These are phyloP conservation scores for Stephanodiscus minutulus DNA, from an alignment of 108 stramenopile species.

Conservation along the genomic window DNA sequence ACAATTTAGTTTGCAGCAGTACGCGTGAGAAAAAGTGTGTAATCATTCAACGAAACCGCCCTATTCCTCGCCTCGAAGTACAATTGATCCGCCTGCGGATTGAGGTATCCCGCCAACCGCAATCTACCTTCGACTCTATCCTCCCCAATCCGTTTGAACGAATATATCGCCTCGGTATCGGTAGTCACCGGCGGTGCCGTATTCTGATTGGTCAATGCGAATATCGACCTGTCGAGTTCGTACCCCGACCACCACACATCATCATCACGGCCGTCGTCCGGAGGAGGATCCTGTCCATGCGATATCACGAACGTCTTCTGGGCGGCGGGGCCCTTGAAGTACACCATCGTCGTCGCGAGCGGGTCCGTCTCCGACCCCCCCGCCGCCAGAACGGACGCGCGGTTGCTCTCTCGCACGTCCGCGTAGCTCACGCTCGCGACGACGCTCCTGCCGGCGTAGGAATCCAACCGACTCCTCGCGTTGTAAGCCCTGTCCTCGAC, in stretches of 20 bases:
- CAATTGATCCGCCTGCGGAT: slow-evolving; percentile 72
- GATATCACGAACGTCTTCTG: slow-evolving; percentile 78
- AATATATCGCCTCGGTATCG: slow-evolving; percentile 75
- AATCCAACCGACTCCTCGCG: slow-evolving; percentile 59
- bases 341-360: slow-evolving; percentile 69
- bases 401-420: slow-evolving; percentile 73
- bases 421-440: slow-evolving; percentile 82
- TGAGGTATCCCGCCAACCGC: slow-evolving; percentile 74
- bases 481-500: slow-evolving; percentile 81
- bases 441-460: slow-evolving; percentile 72
- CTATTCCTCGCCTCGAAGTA: slow-evolving; percentile 80
- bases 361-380: slow-evolving; percentile 76
- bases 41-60: slow-evolving; percentile 80
- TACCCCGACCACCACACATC: slow-evolving; percentile 67
- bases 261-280: slow-evolving; percentile 22
- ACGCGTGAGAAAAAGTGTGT: slow-evolving; percentile 54
- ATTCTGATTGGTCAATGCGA: slow-evolving; percentile 83
- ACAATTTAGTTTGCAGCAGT: neutral
- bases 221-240: slow-evolving; percentile 77
- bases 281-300: slow-evolving; percentile 55
- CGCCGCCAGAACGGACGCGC: slow-evolving; percentile 58
- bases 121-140: slow-evolving; percentile 56
- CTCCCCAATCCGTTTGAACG: slow-evolving; percentile 53
- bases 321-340: slow-evolving; percentile 84
- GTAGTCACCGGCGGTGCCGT: slow-evolving; percentile 84